Percentiles rank a stretch among this genome's conserved stretches.
Evolutionary conservation across 257 asterid genomes (phyloP).

Genomic region (Cruciata laevipes): DNA sequence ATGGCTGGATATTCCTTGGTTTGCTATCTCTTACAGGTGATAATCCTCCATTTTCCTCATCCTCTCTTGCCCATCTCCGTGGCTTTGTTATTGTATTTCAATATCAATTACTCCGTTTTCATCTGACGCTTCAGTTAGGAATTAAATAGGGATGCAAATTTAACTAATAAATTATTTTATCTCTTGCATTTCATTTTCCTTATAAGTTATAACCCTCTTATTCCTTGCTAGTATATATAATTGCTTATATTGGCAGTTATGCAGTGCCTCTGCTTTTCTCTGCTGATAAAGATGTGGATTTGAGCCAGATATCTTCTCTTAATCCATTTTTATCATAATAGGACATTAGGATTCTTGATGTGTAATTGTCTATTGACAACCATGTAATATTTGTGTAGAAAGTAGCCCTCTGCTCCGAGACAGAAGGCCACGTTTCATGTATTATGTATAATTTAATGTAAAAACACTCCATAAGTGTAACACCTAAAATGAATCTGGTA

Average conservation of each 20-base stretch:
- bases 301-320: neutral
- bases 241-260: too few species aligned
- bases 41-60: slow-evolving; percentile 1
- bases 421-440: neutral
- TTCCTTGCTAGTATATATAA: too few species aligned
- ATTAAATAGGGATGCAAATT: neutral
- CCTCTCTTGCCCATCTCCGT: neutral
- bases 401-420: neutral
- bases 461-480: neutral
- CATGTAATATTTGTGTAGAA: neutral
- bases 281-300: neutral
- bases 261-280: neutral
- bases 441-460: neutral
- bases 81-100: neutral
- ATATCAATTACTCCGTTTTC: neutral
- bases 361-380: neutral
- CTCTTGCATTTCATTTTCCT: too few species aligned
- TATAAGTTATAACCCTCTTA: too few species aligned
- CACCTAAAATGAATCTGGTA: neutral
- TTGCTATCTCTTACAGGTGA: slow-evolving; percentile 89
- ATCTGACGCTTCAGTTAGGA: neutral
- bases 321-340: neutral
- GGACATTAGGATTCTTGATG: neutral
- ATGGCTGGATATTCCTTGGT: slow-evolving; percentile 99
- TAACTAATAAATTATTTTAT: neutral